Conservation (phyloP, 106 monocot species). For the Apostasia ramifera region DNA sequence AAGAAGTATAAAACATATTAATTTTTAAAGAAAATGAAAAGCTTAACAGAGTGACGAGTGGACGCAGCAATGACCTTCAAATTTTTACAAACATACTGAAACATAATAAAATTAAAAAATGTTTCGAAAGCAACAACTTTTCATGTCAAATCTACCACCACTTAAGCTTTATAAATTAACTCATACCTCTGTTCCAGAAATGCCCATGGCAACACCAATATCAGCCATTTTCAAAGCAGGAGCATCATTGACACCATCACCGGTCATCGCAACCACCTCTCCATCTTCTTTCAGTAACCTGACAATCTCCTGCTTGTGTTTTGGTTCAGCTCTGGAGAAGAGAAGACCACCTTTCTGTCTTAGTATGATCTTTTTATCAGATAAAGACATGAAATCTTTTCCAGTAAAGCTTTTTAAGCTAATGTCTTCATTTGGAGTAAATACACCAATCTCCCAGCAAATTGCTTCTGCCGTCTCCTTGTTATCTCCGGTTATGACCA, state of each 20-base stretch:
- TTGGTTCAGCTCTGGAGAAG: slow-evolving; percentile 85
- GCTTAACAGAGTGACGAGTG: too few relatives aligned
- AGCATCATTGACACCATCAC: slow-evolving; percentile 95
- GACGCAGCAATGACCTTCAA: too few relatives aligned
- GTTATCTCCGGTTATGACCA: slow-evolving; percentile 95
- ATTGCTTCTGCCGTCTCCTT: slow-evolving; percentile 91
- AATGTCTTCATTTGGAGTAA: slow-evolving; percentile 51
- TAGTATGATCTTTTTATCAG: slow-evolving; percentile 49
- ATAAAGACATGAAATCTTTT: slow-evolving; percentile 60
- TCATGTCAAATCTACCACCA: too few relatives aligned
- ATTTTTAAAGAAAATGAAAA: too few relatives aligned
- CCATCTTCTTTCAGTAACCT: slow-evolving; percentile 85
- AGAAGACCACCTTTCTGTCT: slow-evolving; percentile 62
- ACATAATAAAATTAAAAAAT: not conserved
- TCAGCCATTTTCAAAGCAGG: slow-evolving; percentile 90
- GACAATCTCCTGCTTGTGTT: slow-evolving; percentile 92
- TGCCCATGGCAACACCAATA: slow-evolving; percentile 95
- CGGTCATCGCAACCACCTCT: slow-evolving; percentile 94
- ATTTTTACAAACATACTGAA: too few relatives aligned
- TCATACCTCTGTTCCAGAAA: slow-evolving; percentile 82
- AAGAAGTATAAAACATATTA: too few relatives aligned
- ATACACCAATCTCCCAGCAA: slow-evolving; percentile 79
- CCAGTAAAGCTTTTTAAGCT: slow-evolving; percentile 57
- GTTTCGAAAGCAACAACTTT: not conserved
- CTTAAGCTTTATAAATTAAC: too few relatives aligned